Evolutionary conservation across 2,329 filamentous ascomycete genomes (phyloP), one percentile per base, ranked within the genome.

Genomic region (Colletotrichum lini): DNA sequence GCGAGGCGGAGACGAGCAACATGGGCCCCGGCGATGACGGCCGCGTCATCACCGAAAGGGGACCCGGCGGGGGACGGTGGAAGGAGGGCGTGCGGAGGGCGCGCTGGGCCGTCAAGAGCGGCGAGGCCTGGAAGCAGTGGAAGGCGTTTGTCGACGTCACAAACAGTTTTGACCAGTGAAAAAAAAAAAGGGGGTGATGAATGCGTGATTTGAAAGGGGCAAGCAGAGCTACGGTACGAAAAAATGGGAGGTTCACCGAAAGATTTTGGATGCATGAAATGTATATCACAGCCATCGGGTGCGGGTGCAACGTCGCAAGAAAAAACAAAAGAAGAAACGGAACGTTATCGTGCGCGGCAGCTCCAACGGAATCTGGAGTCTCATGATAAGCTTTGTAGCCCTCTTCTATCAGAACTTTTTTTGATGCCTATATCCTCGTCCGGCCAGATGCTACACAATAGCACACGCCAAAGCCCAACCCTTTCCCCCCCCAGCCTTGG

Each of bases 21-120:
- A 94, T 97, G 93, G 94, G 94, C 0, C 84, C 87, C 57, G 93
- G 92, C 1, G 94, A 97, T 76, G 93, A 96, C 77, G 94, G 94
- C 0, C 87, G 91, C 52, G 94, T 98, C 57, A 89, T 97, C 73
- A 90, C 84, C 18, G 95, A 98, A 80, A 87, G 92, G 58, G 96
- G 96, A 0, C 95, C 95, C 6, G 95, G 93, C 13, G 94, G 94
- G 16, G 90, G 94, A 68, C 89, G 96, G 77, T 99, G 96, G 96
- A 99, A 97, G 84, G 96, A 98, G 79, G 96, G 96, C 63, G 90
- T 98, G 16, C 87, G 96, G 76, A 89, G 94, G 79, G 96, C 96
- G 18, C 90, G 92, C 76, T 97, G 94, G 93, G 94, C 94, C 13
- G 89, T 99, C 58, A 89, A 91, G 82, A 98, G 94, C 80, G 95